Percentiles rank a stretch among this genome's conserved stretches.
Conservation (phyloP, 495 filamentous ascomycete genomes). For the Neohortaea acidophila region DNA sequence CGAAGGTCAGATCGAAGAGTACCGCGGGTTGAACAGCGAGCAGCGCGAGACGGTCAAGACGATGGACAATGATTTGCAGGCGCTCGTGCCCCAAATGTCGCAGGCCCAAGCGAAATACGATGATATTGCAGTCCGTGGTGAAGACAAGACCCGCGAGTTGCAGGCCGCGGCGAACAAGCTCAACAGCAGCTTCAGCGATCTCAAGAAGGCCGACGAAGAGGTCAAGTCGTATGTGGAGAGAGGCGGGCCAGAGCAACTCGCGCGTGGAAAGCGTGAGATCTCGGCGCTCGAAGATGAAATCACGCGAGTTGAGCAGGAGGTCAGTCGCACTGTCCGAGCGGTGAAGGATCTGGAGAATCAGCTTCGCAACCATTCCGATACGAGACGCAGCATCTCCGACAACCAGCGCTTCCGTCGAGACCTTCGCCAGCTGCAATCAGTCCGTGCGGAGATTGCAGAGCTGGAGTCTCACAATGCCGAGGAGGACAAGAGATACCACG, state of each 20-base stretch:
- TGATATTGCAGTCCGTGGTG: constrained; percentile 55
- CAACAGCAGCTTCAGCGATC: constrained; percentile 55
- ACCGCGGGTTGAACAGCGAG: constrained; percentile 47
- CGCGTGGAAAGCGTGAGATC: constrained; percentile 52
- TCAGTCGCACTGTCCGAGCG: constrained; percentile 45
- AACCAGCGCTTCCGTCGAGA: constrained; percentile 73
- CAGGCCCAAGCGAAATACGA: constrained; percentile 60
- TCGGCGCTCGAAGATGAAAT: constrained; percentile 50
- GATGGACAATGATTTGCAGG: constrained; percentile 53
- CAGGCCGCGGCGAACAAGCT: constrained; percentile 57
- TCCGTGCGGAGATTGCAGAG: constrained; percentile 55
- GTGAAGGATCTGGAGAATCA: constrained; percentile 68
- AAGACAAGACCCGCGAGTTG: constrained; percentile 56
- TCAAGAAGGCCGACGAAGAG: constrained; percentile 55
- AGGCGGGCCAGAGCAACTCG: constrained; percentile 58
- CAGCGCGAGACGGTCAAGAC: constrained; percentile 51
- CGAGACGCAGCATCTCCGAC: constrained; percentile 66
- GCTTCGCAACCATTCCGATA: constrained; percentile 59
- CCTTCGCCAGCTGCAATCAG: constrained; percentile 46
- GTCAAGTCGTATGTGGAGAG: constrained; percentile 68
- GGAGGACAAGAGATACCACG: constrained; percentile 61
- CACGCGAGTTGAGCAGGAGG: constrained; percentile 47
- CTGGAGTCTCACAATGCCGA: constrained; percentile 69
- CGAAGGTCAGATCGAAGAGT: constrained; percentile 51
- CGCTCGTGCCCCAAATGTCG: constrained; percentile 53